Evolutionary conservation across 352 stramenopile species (phyloP), one percentile per base, ranked within the genome.

Genomic region (Phytophthora rubi): DNA sequence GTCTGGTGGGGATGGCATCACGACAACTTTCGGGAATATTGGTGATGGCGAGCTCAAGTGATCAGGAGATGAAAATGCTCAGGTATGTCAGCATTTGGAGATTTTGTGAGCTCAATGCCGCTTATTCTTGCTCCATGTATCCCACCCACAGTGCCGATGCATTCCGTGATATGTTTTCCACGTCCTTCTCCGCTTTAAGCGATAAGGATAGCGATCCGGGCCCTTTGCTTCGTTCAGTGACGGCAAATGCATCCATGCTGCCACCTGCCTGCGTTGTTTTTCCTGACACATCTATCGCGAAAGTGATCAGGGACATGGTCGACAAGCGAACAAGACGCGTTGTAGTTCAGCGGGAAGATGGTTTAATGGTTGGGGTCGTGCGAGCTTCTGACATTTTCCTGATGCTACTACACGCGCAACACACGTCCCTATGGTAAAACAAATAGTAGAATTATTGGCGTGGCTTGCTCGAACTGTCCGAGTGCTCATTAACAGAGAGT

Each of bases 381-480:
- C 83, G 83, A 3, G 80, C 83, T 30, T 77, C 73, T 4, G 83
- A 91, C 42, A 66, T 93, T 1, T 49, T 93, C 2, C 33, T 77
- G 15, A 48, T 48, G 39, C 39, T 48, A 7, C 39, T 48, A 48
- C 39, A 6, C 15, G 39, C 16, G 13, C 39, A 48, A 13, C 39
- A 48, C 15, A 48, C 39, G 12, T 48, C 39, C 5, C 39, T 48
- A 48, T 13, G 39, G 16, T 48, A 21, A 48, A 16, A 4, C 4
- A 42, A 42, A 26, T 1, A 26, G 23, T 3, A 3, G 23, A 26
- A 26, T 1, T 26, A 26, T 26, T 26, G 23, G 1, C 2, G 23
- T 26, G 2, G 2, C 23, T 26, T 26, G 23, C 2, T 26, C 1
- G 23, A 26, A 26, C 23, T 26, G 23, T 3, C 23, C 23, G 23